Percentiles rank a stretch among this genome's conserved stretches.
phyloP scores from a whole-genome alignment of 495 filamentous ascomycete species.

The Penicillium cataractarum region DNA sequence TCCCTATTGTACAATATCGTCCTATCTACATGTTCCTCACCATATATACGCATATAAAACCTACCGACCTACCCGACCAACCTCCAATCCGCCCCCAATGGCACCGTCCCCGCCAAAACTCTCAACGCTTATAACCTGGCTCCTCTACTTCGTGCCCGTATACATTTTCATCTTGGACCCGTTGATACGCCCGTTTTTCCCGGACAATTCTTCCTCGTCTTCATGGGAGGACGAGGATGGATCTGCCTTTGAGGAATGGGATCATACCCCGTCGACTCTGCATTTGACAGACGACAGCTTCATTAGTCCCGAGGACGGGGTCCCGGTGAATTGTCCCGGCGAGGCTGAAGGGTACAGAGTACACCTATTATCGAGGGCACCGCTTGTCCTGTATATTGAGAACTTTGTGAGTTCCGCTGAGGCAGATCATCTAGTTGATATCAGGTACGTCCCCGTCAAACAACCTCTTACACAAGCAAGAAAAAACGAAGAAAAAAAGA shows the following conservation, averaged over 20 bases:
- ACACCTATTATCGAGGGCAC: slow-evolving; percentile 52
- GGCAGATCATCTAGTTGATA: slow-evolving; percentile 51
- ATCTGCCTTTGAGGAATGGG: slow-evolving; percentile 24
- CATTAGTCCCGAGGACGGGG: slow-evolving; percentile 37
- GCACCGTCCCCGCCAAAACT: slow-evolving; percentile 32
- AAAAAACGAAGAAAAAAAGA: background rate
- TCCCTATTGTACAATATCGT: background rate
- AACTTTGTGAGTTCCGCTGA: slow-evolving; percentile 54
- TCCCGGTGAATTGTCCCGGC: slow-evolving; percentile 31
- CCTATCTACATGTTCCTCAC: background rate
- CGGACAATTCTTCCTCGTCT: background rate
- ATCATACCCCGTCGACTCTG: slow-evolving; percentile 21
- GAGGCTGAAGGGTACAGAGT: slow-evolving; percentile 36
- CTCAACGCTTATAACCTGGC: slow-evolving; percentile 38
- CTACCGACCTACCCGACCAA: background rate
- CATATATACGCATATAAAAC: slow-evolving; percentile 2
- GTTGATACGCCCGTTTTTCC: slow-evolving; percentile 22
- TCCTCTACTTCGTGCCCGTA: slow-evolving; percentile 46
- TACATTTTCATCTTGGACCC: slow-evolving; percentile 43
- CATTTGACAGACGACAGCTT: slow-evolving; percentile 40
- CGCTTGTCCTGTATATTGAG: slow-evolving; percentile 60
- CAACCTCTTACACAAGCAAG: background rate
- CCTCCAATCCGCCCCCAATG: slow-evolving; percentile 18
- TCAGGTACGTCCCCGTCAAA: slow-evolving; percentile 43
- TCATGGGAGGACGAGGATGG: background rate